Base-by-base conservation (phyloP, 208 protist species). In the Acanthamoeba healyi region DNA sequence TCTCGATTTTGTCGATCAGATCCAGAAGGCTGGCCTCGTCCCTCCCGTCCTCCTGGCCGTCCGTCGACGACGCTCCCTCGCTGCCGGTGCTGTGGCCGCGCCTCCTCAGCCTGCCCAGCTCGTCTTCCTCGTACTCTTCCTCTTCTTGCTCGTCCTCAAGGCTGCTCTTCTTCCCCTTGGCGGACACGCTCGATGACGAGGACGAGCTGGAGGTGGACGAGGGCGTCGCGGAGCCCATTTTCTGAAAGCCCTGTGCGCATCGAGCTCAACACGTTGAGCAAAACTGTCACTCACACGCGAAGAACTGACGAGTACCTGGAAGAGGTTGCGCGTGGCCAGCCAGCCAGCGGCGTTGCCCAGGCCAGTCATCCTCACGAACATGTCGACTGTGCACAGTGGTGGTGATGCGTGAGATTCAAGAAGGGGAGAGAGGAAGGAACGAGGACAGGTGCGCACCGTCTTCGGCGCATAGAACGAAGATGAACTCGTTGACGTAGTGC, bases 401-500 rank as follows among this genome's bases (percentile, higher is more conserved):
- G n/a, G n/a, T n/a, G n/a, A n/a, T n/a, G n/a, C n/a, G n/a, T n/a
- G n/a, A n/a, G n/a, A n/a, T n/a, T n/a, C n/a, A n/a, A n/a, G n/a
- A n/a, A n/a, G n/a, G n/a, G n/a, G n/a, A n/a, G n/a, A n/a, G n/a
- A n/a, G n/a, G n/a, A n/a, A n/a, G n/a, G n/a, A n/a, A n/a, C n/a
- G n/a, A n/a, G 40, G 19, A 0, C 9, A 15, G 15, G 24, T 5
- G 40, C 70, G 34, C 0, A 88, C 79, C 79, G 10, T 88, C 79
- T n/a, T 63, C 51, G 42, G n/a, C 49, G 51, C 79, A 88, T 12
- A 88, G 46, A 26, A 63, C 81, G 24, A 24, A 65, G 81, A 88
- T 63, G 81, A 88, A 88, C 34, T 63, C 81, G 79, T 54, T 88
- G 49, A 88, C 79, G 51, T 88, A 88, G 49, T 88, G 79, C 51